phyloP scores from a whole-genome alignment of 2,329 filamentous ascomycete genomes.

The Fulvia fulva region DNA sequence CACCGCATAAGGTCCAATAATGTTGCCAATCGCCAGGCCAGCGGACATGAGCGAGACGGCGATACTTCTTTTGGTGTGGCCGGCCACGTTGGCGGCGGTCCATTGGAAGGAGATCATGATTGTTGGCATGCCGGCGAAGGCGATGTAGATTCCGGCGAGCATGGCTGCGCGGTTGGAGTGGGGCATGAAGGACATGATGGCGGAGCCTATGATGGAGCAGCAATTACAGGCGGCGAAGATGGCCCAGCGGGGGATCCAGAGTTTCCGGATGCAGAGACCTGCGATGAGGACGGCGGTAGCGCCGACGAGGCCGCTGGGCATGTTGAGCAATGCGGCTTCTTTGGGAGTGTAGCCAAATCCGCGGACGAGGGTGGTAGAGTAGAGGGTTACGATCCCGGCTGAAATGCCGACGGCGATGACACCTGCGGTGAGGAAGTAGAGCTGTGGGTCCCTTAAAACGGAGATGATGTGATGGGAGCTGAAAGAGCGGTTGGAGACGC shows the following conservation, averaged over 20 bases:
- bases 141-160: slow-evolving; percentile 39
- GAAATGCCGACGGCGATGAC: slow-evolving; percentile 30
- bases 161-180: slow-evolving; percentile 43
- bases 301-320: slow-evolving; percentile 55
- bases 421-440: slow-evolving; percentile 31
- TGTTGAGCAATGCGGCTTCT: slow-evolving; percentile 39
- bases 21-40: slow-evolving; percentile 36
- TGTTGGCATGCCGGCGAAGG: slow-evolving; percentile 32
- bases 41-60: slow-evolving; percentile 54
- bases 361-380: slow-evolving; percentile 30
- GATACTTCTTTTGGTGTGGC: slow-evolving; percentile 59
- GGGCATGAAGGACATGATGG: slow-evolving; percentile 29
- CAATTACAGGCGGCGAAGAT: slow-evolving; percentile 21
- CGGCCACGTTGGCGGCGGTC: slow-evolving; percentile 54
- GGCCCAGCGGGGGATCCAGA: slow-evolving; percentile 25
- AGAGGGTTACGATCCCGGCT: slow-evolving; percentile 42
- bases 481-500: slow-evolving; percentile 36
- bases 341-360: slow-evolving; percentile 31
- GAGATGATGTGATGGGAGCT: slow-evolving; percentile 51
- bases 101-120: slow-evolving; percentile 26
- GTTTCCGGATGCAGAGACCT: slow-evolving; percentile 8
- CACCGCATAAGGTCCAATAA: slow-evolving; percentile 41
- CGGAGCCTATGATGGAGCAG: slow-evolving; percentile 20
- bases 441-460: slow-evolving; percentile 50
- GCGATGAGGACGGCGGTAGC: slow-evolving; percentile 31